Evolutionary conservation across 1,284 basidiomycete genomes (phyloP), one percentile per base, ranked within the genome.

Genomic region (Phlebopus sp.): DNA sequence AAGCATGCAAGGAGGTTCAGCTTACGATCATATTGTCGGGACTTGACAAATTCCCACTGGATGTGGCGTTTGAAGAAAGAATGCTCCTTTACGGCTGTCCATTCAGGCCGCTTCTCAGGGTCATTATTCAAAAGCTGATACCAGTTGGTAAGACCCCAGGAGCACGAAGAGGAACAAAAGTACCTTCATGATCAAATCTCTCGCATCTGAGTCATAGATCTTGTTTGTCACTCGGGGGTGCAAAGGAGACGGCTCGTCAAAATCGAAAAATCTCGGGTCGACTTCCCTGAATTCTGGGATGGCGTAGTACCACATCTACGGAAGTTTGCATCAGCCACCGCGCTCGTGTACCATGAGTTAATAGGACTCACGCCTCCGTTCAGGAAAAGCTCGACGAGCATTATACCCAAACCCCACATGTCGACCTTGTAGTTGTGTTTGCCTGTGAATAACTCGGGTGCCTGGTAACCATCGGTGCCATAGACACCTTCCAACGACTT

Each of bases 381-480:
- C 30, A 47, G 34, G 15, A 52, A 46, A 23, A 53, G 49, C 21
- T 53, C 51, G 19, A 52, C 37, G 4, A 53, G 15, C 21, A 51
- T 43, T 23, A 46, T 18, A 10, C 44, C 51, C 18, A 46, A 43
- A 3, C 36, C 37, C 25, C 46, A 53, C 11, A 34, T 53, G 36
- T 53, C 51, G 5, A 39, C 46, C 31, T 53, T 53, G 14, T 52
- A 52, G 14, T 52, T 49, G 42, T 53, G 42, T 15, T n/a, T 14
- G 13, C 18, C 27, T 1, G 31, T n/a, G 23, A 46, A 21, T 31
- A 46, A 50, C 18, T 53, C 51, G 9, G 51, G 51, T 13, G 51
- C 38, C 31, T 48, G 27, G 35, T 52, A 53, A 9, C 52, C 52
- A 4, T 32, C 18, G 2, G 52, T 52, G 17, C 42, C 52, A 23